Evolutionary conservation across 2,329 filamentous ascomycete genomes (phyloP).

Genomic region (Cephalotrichum gorgonifer): DNA sequence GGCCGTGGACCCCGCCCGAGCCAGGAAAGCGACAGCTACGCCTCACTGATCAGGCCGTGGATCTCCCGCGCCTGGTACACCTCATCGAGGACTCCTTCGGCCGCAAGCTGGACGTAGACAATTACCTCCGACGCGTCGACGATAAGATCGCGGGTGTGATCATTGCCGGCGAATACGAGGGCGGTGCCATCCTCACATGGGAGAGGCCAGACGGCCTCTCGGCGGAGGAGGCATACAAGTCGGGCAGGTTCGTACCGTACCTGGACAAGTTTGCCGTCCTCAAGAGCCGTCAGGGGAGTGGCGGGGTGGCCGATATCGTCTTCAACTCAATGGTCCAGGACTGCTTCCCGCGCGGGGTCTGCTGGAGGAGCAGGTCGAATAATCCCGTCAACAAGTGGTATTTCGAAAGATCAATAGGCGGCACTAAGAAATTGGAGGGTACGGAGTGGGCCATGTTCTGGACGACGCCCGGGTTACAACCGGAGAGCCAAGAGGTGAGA

Average conservation of each 20-base stretch:
- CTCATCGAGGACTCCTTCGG: slow-evolving; percentile 92
- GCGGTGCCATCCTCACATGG: slow-evolving; percentile 91
- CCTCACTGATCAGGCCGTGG: slow-evolving; percentile 70
- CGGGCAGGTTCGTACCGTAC: slow-evolving; percentile 71
- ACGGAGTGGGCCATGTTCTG: slow-evolving; percentile 98
- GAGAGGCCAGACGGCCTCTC: slow-evolving; percentile 58
- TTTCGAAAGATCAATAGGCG: slow-evolving; percentile 70
- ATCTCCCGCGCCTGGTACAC: slow-evolving; percentile 71
- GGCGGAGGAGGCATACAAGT: slow-evolving; percentile 41
- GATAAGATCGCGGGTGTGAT: slow-evolving; percentile 82
- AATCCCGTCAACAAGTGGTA: slow-evolving; percentile 99
- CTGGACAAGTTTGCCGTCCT: slow-evolving; percentile 96
- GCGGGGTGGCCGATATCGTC: slow-evolving; percentile 88
- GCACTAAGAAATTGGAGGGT: slow-evolving; percentile 71
- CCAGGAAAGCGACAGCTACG: slow-evolving; percentile 51
- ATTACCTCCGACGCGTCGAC: slow-evolving; percentile 75
- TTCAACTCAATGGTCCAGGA: slow-evolving; percentile 91
- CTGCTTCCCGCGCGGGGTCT: slow-evolving; percentile 81
- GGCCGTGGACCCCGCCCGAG: slow-evolving; percentile 57
- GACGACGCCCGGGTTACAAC: slow-evolving; percentile 63
- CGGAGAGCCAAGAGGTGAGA: slow-evolving; percentile 41
- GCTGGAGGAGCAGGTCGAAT: slow-evolving; percentile 80
- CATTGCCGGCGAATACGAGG: slow-evolving; percentile 93
- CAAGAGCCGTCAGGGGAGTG: slow-evolving; percentile 76
- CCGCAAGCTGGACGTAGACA: slow-evolving; percentile 68